Evolutionary conservation across 2,329 filamentous ascomycete species (phyloP), one percentile per base, ranked within the genome.

Genomic region (Fonsecaea pugnacius): DNA sequence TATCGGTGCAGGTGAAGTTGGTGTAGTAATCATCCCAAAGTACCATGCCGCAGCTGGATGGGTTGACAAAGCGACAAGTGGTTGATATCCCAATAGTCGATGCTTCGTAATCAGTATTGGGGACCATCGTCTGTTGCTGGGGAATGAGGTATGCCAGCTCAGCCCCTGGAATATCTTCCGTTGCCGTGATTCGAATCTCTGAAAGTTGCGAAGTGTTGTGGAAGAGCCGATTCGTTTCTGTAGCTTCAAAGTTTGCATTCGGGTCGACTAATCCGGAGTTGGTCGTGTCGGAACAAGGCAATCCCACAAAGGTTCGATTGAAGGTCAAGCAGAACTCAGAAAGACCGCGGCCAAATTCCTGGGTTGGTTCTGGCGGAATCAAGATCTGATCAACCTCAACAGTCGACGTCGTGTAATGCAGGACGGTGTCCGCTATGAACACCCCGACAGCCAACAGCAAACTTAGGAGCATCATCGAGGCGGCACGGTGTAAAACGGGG

Each of bases 341-440:
- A n/a, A 66, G 38, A 9, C 67, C 67, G 24, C 58, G 56, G 6
- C 67, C 67, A 21, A 58, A 57, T 27, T 58, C 54, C n/a, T 53
- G 51, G 18, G 46, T 21, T 8, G 64, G 61, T n/a, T 40, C n/a
- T n/a, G 53, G n/a, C 6, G 27, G 36, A 7, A 64, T 32, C 16
- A 27, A 18, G 6, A 64, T 54, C 33, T 64, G 60, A 51, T 64
- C 61, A 36, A 61, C 58, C 14, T 54, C 36, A 18, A 62, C 27
- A 10, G 65, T 67, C n/a, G 67, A 60, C 8, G 67, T 69, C 7
- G 50, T 57, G 40, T 63, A 65, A 53, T 69, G 67, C 21, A 69
- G 33, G 21, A 43, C 50, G 7, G 65, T 62, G 33, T 69, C 67
- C 12, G 65, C 58, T n/a, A 65, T 43, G 57, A 63, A 62, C 7